Percentiles rank a stretch among this genome's conserved stretches.
phyloP scores from a whole-genome alignment of 2,329 filamentous ascomycete genomes.

The Neonectria magnoliae region DNA sequence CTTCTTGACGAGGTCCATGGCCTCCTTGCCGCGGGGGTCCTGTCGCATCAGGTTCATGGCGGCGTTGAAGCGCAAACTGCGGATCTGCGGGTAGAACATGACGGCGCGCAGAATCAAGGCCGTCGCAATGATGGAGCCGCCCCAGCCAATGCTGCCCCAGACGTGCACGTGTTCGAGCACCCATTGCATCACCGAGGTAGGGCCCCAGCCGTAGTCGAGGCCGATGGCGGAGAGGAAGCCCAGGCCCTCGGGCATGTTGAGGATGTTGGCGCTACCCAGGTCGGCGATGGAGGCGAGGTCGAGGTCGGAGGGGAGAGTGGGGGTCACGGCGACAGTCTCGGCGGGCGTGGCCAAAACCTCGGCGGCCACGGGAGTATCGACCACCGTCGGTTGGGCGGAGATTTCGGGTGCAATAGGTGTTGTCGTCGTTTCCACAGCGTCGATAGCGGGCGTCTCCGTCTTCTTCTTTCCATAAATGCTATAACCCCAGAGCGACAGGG shows the following conservation, averaged over 20 bases:
- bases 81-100: slow-evolving; percentile 70
- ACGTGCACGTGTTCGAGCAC: slow-evolving; percentile 85
- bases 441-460: slow-evolving; percentile 33
- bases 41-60: slow-evolving; percentile 66
- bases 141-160: slow-evolving; percentile 81
- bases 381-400: slow-evolving; percentile 27
- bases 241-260: slow-evolving; percentile 75
- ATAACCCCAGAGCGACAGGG: slow-evolving; percentile 48
- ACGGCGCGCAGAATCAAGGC: slow-evolving; percentile 71
- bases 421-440: slow-evolving; percentile 33
- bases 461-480: slow-evolving; percentile 42
- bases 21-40: slow-evolving; percentile 63
- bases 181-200: slow-evolving; percentile 78
- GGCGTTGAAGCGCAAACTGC: slow-evolving; percentile 54
- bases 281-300: slow-evolving; percentile 49
- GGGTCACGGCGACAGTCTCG: slow-evolving; percentile 32
- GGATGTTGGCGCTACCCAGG: slow-evolving; percentile 55
- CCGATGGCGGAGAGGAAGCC: slow-evolving; percentile 87
- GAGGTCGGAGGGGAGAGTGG: slow-evolving; percentile 43
- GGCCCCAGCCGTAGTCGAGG: slow-evolving; percentile 87
- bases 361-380: slow-evolving; percentile 15
- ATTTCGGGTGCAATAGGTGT: slow-evolving; percentile 26
- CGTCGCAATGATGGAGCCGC: slow-evolving; percentile 74
- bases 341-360: slow-evolving; percentile 34
- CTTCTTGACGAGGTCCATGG: slow-evolving; percentile 61